Conservation (phyloP, 2,329 filamentous ascomycete genomes). For the Trichoderma simmonsii region DNA sequence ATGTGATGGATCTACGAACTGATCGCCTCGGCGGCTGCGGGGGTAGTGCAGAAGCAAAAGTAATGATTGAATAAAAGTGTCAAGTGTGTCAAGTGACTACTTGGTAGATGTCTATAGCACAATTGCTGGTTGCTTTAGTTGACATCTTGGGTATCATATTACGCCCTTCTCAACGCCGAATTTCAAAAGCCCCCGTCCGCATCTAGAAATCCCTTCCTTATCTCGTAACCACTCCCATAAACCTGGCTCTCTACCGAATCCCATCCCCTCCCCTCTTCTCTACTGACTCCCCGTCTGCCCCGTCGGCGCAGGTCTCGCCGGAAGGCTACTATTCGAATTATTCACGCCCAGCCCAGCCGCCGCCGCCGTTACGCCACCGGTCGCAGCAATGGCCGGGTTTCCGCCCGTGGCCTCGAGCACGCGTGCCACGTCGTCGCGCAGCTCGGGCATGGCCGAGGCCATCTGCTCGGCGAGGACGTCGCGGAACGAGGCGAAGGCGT, state of each 20-base stretch:
- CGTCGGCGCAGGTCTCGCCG: constrained; percentile 3
- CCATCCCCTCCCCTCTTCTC: background rate
- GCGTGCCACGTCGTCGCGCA: constrained; percentile 49
- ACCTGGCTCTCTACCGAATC: background rate
- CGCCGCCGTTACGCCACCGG: background rate
- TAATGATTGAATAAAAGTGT: background rate
- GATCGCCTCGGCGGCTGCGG: background rate
- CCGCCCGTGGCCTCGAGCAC: constrained; percentile 49
- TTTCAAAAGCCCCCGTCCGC: background rate
- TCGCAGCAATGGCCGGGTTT: background rate
- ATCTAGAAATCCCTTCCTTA: background rate
- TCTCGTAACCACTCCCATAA: background rate
- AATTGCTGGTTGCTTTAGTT: background rate
- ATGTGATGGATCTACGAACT: background rate
- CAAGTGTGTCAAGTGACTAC: background rate
- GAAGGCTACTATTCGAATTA: background rate
- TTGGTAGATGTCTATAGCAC: background rate
- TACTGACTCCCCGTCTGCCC: background rate
- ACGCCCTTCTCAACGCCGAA: constrained; percentile 4
- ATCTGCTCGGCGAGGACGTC: constrained; percentile 61
- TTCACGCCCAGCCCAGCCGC: background rate
- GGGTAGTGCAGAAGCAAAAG: background rate
- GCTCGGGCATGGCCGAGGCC: constrained; percentile 56
- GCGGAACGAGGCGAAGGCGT: constrained; percentile 58
- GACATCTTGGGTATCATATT: constrained; percentile 3